A percentile compares a stretch with the other conserved stretches of the same genome.
Conservation (phyloP, 164 flowering plant genomes). For the Hamamelis virginiana region DNA sequence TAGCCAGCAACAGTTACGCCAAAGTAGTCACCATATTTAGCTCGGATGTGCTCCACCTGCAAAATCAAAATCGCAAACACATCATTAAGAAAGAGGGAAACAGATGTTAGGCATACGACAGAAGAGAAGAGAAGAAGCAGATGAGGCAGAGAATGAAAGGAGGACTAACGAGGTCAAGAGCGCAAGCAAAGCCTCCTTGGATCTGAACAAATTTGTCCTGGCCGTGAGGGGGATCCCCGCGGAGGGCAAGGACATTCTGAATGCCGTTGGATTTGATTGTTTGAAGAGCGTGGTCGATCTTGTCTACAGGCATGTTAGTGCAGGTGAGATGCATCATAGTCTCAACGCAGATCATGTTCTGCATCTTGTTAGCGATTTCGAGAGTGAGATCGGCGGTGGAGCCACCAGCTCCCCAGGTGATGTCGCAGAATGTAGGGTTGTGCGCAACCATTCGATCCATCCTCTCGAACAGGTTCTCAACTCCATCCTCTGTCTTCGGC, state of each 20-base stretch:
- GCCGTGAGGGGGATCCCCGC: conserved; percentile 98
- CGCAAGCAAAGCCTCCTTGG: conserved; percentile 92
- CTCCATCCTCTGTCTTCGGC: conserved; percentile 93
- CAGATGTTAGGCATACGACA: too few species aligned
- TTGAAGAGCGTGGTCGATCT: conserved; percentile 81
- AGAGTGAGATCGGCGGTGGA: conserved; percentile 95
- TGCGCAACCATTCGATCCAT: conserved; percentile 96
- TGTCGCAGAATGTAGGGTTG: conserved; percentile 89
- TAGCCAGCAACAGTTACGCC: conserved; percentile 98
- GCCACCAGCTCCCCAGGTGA: conserved; percentile 99
- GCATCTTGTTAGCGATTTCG: conserved; percentile 86
- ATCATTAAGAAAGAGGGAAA: neutral
- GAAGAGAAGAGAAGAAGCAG: neutral
- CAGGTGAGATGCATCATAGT: conserved; percentile 99
- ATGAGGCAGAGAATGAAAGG: neutral
- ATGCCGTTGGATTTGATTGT: conserved; percentile 78
- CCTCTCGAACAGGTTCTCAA: conserved; percentile 82
- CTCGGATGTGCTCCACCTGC: conserved; percentile 80
- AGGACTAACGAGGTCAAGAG: conserved; percentile 67
- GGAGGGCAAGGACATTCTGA: conserved; percentile 91
- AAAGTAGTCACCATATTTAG: conserved; percentile 82
- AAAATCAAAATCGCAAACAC: conserved; percentile 2
- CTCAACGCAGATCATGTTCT: conserved; percentile 90
- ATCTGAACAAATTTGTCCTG: conserved; percentile 95
- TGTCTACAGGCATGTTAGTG: conserved; percentile 96